Evolutionary conservation across 805 yeast species (phyloP).

Genomic region (Pichia occidentalis): DNA sequence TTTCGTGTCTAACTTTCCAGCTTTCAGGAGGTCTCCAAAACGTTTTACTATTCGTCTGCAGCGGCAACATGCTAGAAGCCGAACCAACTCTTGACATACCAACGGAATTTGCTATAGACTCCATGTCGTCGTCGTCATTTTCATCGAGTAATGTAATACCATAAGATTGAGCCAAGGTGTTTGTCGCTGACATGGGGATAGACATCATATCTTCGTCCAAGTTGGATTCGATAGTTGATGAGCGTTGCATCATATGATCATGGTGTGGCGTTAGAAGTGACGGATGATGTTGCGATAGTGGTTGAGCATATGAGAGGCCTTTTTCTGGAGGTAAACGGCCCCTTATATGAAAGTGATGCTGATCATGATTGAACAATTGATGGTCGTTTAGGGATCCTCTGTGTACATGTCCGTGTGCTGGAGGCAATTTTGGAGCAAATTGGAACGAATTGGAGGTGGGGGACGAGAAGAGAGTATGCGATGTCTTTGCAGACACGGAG

Average conservation of each 20-base stretch:
- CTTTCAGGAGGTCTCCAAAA: slow-evolving; percentile 54
- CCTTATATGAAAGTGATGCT: background rate
- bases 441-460: too few species aligned
- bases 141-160: slow-evolving; percentile 23
- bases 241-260: background rate
- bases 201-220: slow-evolving; percentile 4
- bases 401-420: too few species aligned
- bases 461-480: background rate
- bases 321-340: slow-evolving; percentile 2
- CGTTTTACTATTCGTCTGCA: slow-evolving; percentile 10
- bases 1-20: slow-evolving; percentile 47
- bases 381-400: too few species aligned
- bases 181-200: slow-evolving; percentile 14
- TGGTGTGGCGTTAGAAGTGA: slow-evolving; percentile 1
- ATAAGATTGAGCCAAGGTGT: slow-evolving; percentile 13
- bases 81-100: slow-evolving; percentile 24
- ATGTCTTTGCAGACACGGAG: too few species aligned
- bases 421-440: too few species aligned
- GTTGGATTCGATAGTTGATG: background rate
- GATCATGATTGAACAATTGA: too few species aligned
- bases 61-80: slow-evolving; percentile 15
- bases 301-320: background rate
- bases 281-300: slow-evolving; percentile 7
- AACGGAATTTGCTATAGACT: slow-evolving; percentile 18
- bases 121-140: slow-evolving; percentile 17